Evolutionary conservation across 805 yeast genomes (phyloP).

Genomic region (Spathaspora arborariae): DNA sequence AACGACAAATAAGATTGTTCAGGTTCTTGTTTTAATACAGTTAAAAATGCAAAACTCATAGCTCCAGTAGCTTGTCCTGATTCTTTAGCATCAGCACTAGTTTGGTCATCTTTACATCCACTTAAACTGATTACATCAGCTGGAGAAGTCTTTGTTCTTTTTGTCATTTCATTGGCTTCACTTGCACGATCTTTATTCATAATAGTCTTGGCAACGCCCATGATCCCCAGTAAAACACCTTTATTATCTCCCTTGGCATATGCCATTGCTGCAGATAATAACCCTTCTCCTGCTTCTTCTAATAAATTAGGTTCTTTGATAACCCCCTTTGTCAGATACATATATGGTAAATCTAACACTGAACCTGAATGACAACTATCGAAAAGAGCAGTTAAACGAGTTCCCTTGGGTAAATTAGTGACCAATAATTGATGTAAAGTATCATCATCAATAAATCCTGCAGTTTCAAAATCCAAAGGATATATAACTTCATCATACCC

Average conservation of each 20-base stretch:
- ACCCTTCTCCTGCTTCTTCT: conserved; percentile 70
- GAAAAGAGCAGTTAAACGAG: conserved; percentile 72
- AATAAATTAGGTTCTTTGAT: conserved; percentile 76
- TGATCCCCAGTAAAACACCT: conserved; percentile 40
- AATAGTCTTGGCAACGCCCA: conserved; percentile 18
- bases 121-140: conserved; percentile 75
- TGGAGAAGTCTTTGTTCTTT: conserved; percentile 59
- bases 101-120: conserved; percentile 83
- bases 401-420: conserved; percentile 64
- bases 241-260: conserved; percentile 57
- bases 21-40: conserved; percentile 57
- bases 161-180: conserved; percentile 36
- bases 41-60: conserved; percentile 74
- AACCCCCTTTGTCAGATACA: conserved; percentile 79
- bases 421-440: conserved; percentile 70
- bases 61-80: conserved; percentile 78
- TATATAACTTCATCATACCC: conserved; percentile 71
- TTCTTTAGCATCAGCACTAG: conserved; percentile 73
- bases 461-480: conserved; percentile 65
- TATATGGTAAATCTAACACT: conserved; percentile 73
- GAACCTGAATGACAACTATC: conserved; percentile 89
- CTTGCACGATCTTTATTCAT: conserved; percentile 18
- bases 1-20: conserved; percentile 66
- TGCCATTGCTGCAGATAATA: conserved; percentile 54
- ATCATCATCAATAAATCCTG: conserved; percentile 73